Percentiles rank a stretch among this genome's conserved stretches.
Evolutionary conservation across 192 early-diverging fungal species (phyloP).

Genomic region (Coemansia pectinata): DNA sequence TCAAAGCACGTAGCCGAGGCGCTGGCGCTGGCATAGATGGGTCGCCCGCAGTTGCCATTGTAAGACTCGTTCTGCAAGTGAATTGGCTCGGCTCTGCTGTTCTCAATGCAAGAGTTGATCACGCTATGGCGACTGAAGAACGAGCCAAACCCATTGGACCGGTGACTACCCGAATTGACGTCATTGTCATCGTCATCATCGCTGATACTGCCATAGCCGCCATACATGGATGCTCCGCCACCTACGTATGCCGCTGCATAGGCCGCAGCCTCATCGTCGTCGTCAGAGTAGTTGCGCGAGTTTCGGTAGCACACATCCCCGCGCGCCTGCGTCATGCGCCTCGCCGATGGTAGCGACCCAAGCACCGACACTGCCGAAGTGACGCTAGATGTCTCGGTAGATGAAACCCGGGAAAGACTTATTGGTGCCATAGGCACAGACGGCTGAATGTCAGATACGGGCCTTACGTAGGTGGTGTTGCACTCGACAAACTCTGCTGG

Average conservation of each 20-base stretch:
- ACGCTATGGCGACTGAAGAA: slow-evolving; percentile 2
- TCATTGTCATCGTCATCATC: slow-evolving; percentile 21
- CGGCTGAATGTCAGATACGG: neutral
- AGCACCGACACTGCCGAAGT: neutral
- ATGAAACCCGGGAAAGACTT: neutral
- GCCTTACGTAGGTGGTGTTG: slow-evolving; percentile 17
- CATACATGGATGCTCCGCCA: slow-evolving; percentile 27
- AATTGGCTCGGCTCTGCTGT: neutral
- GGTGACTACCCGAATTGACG: slow-evolving; percentile 3
- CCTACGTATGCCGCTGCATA: slow-evolving; percentile 38
- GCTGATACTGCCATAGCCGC: slow-evolving; percentile 33
- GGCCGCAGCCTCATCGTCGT: slow-evolving; percentile 38
- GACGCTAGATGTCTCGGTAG: neutral
- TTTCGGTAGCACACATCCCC: slow-evolving; percentile 18
- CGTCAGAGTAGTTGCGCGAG: slow-evolving; percentile 33
- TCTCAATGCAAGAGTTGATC: slow-evolving; percentile 1
- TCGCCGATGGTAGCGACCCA: neutral
- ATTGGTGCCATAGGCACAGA: neutral
- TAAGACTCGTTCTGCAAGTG: neutral
- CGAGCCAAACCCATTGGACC: slow-evolving; percentile 1
- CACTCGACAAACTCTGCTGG: slow-evolving; percentile 30
- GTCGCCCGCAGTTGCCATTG: neutral
- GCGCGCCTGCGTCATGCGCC: slow-evolving; percentile 2
- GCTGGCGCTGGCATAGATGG: neutral
- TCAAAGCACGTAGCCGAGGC: slow-evolving; percentile 5